These are phyloP conservation scores for Thelonectria discophora DNA, from an alignment of 2,329 filamentous ascomycete genomes.

Conservation along the genomic window DNA sequence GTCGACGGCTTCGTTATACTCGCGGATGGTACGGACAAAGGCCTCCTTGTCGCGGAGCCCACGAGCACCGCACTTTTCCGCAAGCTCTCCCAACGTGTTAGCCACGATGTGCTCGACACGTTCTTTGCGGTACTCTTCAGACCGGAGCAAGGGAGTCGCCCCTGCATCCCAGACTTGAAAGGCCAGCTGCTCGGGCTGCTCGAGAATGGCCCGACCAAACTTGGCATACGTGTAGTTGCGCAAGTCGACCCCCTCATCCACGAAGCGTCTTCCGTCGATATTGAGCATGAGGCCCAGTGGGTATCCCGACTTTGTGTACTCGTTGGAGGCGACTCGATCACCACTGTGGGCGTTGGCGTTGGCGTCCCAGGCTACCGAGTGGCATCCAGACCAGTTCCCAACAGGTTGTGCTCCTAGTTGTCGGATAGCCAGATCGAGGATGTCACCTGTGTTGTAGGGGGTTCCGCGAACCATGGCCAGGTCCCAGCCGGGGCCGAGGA, in stretches of 20 bases:
- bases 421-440: conserved; percentile 61
- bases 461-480: conserved; percentile 51
- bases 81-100: conserved; percentile 62
- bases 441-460: conserved; percentile 70
- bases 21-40: conserved; percentile 62
- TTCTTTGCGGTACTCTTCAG: conserved; percentile 70
- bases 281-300: conserved; percentile 74
- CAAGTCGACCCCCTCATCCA: conserved; percentile 72
- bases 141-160: conserved; percentile 60
- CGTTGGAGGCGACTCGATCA: conserved; percentile 68
- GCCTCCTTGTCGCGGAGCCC: conserved; percentile 56
- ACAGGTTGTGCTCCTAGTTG: conserved; percentile 59
- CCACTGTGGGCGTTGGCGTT: conserved; percentile 64
- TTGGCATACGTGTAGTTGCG: conserved; percentile 74
- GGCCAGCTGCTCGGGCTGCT: conserved; percentile 64
- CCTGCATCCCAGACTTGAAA: conserved; percentile 72
- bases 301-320: conserved; percentile 75
- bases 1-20: conserved; percentile 67
- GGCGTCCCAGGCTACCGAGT: conserved; percentile 72
- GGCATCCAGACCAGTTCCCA: conserved; percentile 72
- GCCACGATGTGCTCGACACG: conserved; percentile 63
- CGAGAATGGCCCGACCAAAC: conserved; percentile 69
- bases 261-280: conserved; percentile 65
- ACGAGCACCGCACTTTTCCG: conserved; percentile 54
- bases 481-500: conserved; percentile 52